Evolutionary conservation across 2,329 filamentous ascomycete genomes (phyloP).

Genomic region (Neonectria hederae): DNA sequence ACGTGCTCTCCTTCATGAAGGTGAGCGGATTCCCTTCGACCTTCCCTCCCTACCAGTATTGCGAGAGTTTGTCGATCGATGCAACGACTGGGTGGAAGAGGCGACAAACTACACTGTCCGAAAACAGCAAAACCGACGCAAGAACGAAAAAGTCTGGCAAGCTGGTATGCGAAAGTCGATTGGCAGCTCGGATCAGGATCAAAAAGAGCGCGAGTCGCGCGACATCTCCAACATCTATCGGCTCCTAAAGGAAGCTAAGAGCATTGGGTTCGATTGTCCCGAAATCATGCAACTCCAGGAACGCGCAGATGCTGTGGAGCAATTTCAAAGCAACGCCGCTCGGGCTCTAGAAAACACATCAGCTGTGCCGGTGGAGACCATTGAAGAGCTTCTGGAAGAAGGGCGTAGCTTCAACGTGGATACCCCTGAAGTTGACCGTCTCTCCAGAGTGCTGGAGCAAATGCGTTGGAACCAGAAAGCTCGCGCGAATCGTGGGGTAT

Average conservation of each 20-base stretch:
- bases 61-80: conserved; percentile 90
- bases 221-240: conserved; percentile 90
- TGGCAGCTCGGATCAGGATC: conserved; percentile 64
- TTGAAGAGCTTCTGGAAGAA: conserved; percentile 91
- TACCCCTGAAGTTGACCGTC: conserved; percentile 84
- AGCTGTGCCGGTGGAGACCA: conserved; percentile 72
- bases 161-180: conserved; percentile 77
- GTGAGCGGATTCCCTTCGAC: conserved; percentile 94
- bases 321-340: conserved; percentile 82
- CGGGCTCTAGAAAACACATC: conserved; percentile 73
- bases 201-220: conserved; percentile 85
- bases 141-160: conserved; percentile 89
- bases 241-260: conserved; percentile 83
- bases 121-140: conserved; percentile 96
- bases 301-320: conserved; percentile 82
- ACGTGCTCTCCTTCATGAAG: conserved; percentile 85
- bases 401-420: conserved; percentile 91
- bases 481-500: conserved; percentile 67
- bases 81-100: conserved; percentile 98
- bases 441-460: conserved; percentile 84
- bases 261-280: conserved; percentile 90
- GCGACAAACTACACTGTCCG: conserved; percentile 95
- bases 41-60: conserved; percentile 84
- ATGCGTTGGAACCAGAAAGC: conserved; percentile 89
- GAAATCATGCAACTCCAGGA: conserved; percentile 89